Conservation (phyloP, 2,329 filamentous ascomycete species). For the Fusarium devonianum region DNA sequence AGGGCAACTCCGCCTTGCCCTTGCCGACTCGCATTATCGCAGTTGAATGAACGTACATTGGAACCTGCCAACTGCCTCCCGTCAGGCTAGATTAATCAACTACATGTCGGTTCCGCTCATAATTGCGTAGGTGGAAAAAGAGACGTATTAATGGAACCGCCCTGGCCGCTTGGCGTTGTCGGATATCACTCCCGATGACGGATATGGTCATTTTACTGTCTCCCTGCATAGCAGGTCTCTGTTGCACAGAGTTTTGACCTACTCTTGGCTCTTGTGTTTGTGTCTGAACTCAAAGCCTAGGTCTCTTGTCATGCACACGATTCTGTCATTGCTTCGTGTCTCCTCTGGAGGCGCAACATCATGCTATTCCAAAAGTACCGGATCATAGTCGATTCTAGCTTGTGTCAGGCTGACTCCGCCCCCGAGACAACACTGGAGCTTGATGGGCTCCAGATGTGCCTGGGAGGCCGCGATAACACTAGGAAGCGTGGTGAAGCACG, state of each 20-base stretch:
- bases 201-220: constrained; percentile 10
- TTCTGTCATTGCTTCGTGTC: too few relatives aligned
- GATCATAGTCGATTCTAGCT: too few relatives aligned
- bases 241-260: neutral
- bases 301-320: neutral
- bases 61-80: too few relatives aligned
- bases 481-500: neutral
- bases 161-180: constrained; percentile 2
- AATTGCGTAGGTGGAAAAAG: constrained; percentile 15
- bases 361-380: too few relatives aligned
- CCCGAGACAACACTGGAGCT: too few relatives aligned
- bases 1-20: constrained; percentile 1
- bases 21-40: neutral
- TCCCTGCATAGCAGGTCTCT: constrained; percentile 12
- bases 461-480: neutral
- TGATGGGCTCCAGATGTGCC: too few relatives aligned
- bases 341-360: too few relatives aligned
- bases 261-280: too few relatives aligned
- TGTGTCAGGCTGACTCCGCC: too few relatives aligned
- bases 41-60: too few relatives aligned
- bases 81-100: too few relatives aligned
- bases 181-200: constrained; percentile 14
- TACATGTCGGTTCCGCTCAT: too few relatives aligned
- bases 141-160: neutral
- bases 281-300: constrained; percentile 6